Evolutionary conservation across 1,139 yeast genomes (phyloP).

Genomic region (Lodderomyces metapsilosis): DNA sequence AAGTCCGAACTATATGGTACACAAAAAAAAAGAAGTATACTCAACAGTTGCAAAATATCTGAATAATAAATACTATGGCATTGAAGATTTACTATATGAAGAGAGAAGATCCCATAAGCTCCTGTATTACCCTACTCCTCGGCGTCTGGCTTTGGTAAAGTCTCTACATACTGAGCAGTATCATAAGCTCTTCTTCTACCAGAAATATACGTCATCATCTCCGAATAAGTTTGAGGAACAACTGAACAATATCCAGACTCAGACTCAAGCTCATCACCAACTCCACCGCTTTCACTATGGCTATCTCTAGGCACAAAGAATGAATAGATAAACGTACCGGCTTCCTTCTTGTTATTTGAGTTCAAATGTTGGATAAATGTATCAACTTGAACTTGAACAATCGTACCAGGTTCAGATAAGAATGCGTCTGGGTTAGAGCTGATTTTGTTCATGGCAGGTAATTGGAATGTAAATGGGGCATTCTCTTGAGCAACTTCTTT

Average conservation of each 20-base stretch:
- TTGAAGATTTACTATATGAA: too few relatives aligned
- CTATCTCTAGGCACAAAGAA: slow-evolving; percentile 69
- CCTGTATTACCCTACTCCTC: too few relatives aligned
- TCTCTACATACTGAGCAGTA: slow-evolving; percentile 67
- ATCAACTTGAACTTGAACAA: slow-evolving; percentile 86
- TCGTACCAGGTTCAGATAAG: slow-evolving; percentile 76
- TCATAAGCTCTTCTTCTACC: slow-evolving; percentile 88
- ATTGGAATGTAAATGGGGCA: slow-evolving; percentile 47
- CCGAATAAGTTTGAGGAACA: slow-evolving; percentile 82
- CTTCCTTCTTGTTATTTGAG: slow-evolving; percentile 39
- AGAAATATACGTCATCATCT: slow-evolving; percentile 88
- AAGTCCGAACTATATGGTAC: background rate
- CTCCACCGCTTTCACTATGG: slow-evolving; percentile 37
- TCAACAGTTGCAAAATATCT: too few relatives aligned
- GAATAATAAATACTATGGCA: too few relatives aligned
- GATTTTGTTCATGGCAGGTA: slow-evolving; percentile 56
- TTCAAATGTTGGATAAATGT: slow-evolving; percentile 71
- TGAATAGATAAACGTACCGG: slow-evolving; percentile 86
- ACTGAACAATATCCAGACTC: slow-evolving; percentile 59
- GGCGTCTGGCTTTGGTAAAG: slow-evolving; percentile 24
- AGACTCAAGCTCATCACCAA: slow-evolving; percentile 38
- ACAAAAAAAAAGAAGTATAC: too few relatives aligned
- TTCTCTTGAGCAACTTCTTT: slow-evolving; percentile 34
- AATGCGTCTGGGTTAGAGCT: slow-evolving; percentile 56
- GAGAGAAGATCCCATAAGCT: too few relatives aligned